Evolutionary conservation across 345 rosid species (phyloP).

Genomic region (Mallotus nudiflorus): DNA sequence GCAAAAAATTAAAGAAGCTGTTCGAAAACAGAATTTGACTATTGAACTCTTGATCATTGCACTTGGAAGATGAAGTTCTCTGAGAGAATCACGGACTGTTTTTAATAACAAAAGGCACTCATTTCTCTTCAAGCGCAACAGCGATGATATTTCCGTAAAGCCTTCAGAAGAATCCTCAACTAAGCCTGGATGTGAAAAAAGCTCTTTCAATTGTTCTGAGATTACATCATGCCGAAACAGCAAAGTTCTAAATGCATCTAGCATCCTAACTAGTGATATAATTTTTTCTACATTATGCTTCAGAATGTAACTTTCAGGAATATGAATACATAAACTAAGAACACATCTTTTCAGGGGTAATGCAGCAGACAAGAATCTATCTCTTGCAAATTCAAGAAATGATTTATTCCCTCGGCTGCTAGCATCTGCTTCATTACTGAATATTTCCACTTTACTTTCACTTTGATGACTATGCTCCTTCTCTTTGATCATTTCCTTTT

Average conservation of each 20-base stretch:
- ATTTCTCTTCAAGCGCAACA: slow-evolving; percentile 13
- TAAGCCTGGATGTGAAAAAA: slow-evolving; percentile 20
- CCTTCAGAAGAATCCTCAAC: background rate
- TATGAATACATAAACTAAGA: slow-evolving; percentile 30
- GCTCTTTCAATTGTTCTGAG: slow-evolving; percentile 27
- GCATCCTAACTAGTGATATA: slow-evolving; percentile 17
- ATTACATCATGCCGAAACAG: slow-evolving; percentile 20
- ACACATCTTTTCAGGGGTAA: slow-evolving; percentile 27
- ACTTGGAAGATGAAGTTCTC: slow-evolving; percentile 32
- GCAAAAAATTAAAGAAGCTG: slow-evolving; percentile 41
- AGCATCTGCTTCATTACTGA: background rate
- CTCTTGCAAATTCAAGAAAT: slow-evolving; percentile 33
- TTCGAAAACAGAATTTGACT: slow-evolving; percentile 34
- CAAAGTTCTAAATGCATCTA: slow-evolving; percentile 23
- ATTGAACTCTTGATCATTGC: background rate
- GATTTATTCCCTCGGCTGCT: slow-evolving; percentile 12
- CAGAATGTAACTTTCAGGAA: slow-evolving; percentile 23
- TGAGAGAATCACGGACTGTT: slow-evolving; percentile 14
- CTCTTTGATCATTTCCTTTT: slow-evolving; percentile 21
- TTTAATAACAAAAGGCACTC: slow-evolving; percentile 33
- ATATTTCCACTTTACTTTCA: slow-evolving; percentile 1
- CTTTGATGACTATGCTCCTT: slow-evolving; percentile 6
- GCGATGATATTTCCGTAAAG: background rate
- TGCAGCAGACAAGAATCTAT: slow-evolving; percentile 1
- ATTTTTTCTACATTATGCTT: slow-evolving; percentile 19